Base-by-base conservation (phyloP, 805 yeast species). In the Maudiozyma serrabonitensis region DNA sequence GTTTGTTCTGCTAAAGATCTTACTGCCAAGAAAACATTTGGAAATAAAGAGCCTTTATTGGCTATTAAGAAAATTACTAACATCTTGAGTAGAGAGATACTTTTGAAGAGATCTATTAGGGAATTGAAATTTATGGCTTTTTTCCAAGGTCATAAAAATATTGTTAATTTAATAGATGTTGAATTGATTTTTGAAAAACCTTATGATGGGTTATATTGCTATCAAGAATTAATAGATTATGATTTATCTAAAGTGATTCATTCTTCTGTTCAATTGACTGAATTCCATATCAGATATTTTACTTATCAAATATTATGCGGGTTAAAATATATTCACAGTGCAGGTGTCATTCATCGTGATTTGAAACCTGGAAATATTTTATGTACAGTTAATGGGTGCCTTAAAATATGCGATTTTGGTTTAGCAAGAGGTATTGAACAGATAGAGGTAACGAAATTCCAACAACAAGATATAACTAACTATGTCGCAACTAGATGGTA, bases 401-500 rank as follows among this genome's bases (percentile, higher is more conserved):
- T 90, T 45, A 90, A 90, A 61, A 87, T 90, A 16, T 88, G 97
- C 67, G 98, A 90, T 68, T 90, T 90, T 71, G 98, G 98, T 0
- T 71, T 90, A 35, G 95, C 97, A 1, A 72, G 97, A 60, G 95
- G 95, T 1, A 72, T 87, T 12, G 65, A 71, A 1, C 63, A 48
- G 11, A 15, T 68, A 8, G 60, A 43, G 8, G 41, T 38, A 18
- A 43, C 25, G 3, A 18, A 35, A n/a, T 15, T 16, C 2, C 40
- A 50, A 34, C 45, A 54, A 15, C 59, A 69, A 31, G 72, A 76
- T 15, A 85, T 86, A 26, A 86, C 95, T 11, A 82, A 80, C 56
- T 90, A 90, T 61, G 96, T 90, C 23, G 96, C 96, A 0, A 90
- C 97, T 0, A 70, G 97, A 50, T 90, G 96, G 96, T 90, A 90